Evolutionary conservation across 1,139 yeast genomes (phyloP).

Genomic region (Diutina catenulata): DNA sequence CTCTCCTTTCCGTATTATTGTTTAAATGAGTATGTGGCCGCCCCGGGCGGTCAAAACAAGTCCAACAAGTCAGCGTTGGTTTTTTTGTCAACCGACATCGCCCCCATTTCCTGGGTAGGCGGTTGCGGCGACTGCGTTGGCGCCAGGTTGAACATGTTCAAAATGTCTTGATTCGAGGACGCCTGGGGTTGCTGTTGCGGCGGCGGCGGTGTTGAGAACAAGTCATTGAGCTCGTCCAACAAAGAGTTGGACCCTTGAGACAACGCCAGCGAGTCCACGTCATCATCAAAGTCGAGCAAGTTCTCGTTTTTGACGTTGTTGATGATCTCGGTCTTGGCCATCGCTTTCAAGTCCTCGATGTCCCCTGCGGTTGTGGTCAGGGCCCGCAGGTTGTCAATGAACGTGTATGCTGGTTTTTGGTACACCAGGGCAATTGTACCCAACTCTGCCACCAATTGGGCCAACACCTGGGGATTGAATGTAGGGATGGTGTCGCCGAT

Average conservation of each 20-base stretch:
- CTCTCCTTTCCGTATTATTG: no score
- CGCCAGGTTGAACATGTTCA: constrained; percentile 26
- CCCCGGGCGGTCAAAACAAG: constrained; percentile 41
- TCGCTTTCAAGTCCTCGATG: constrained; percentile 64
- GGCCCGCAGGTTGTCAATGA: constrained; percentile 29
- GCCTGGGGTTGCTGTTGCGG: constrained; percentile 7
- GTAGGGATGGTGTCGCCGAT: constrained; percentile 61
- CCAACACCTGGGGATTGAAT: constrained; percentile 58
- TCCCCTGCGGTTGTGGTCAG: constrained; percentile 17
- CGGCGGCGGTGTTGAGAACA: constrained; percentile 35
- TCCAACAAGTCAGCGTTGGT: constrained; percentile 42
- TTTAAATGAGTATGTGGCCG: no score
- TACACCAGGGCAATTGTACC: constrained; percentile 84
- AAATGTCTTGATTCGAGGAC: constrained; percentile 20
- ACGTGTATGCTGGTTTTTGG: constrained; percentile 69
- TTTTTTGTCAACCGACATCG: constrained; percentile 9
- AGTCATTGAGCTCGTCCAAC: constrained; percentile 58
- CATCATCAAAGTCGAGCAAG: constrained; percentile 71
- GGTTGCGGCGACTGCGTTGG: constrained; percentile 7
- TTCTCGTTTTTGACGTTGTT: constrained; percentile 64
- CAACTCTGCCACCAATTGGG: constrained; percentile 60
- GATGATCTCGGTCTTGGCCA: constrained; percentile 71
- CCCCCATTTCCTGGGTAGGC: constrained; percentile 3
- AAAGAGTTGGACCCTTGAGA: constrained; percentile 18
- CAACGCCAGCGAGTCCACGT: constrained; percentile 26